phyloP scores from a whole-genome alignment of 257 asterid species.

The Lithospermum erythrorhizon region DNA sequence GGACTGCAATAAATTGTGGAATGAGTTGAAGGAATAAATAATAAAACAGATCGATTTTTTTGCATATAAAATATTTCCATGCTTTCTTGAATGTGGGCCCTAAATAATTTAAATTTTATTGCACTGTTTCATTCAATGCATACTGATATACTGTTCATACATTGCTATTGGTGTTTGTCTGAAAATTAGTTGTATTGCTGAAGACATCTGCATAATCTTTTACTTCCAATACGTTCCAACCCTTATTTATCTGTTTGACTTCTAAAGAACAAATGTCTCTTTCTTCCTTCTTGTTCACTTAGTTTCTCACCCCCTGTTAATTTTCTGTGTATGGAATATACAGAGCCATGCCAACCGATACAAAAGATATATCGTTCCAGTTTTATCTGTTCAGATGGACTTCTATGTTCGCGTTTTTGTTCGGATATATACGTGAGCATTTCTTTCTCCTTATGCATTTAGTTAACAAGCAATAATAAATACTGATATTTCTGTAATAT shows the following conservation, averaged over 20 bases:
- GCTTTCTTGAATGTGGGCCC: background rate
- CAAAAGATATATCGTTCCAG: slow-evolving; percentile 86
- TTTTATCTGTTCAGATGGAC: slow-evolving; percentile 90
- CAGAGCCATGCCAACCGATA: slow-evolving; percentile 99
- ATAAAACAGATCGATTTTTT: too few species aligned
- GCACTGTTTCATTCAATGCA: too few species aligned
- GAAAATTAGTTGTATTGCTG: background rate
- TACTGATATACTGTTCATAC: too few species aligned
- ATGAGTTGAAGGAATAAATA: too few species aligned
- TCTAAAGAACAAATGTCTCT: background rate
- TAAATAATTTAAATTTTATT: too few species aligned
- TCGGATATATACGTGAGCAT: slow-evolving; percentile 74
- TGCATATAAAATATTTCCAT: background rate
- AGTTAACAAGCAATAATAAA: background rate
- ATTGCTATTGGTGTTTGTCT: too few species aligned
- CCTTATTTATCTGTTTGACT: background rate
- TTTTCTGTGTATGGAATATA: slow-evolving; percentile 7
- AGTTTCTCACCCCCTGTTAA: background rate
- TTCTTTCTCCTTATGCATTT: slow-evolving; percentile 8
- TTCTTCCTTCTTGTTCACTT: background rate
- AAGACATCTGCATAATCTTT: background rate
- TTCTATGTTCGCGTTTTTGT: slow-evolving; percentile 96
- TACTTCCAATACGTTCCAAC: background rate
- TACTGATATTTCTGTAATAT: background rate
- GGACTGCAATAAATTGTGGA: too few species aligned